Evolutionary conservation across 2,329 filamentous ascomycete genomes (phyloP).

Genomic region (Aspergillus candidus): DNA sequence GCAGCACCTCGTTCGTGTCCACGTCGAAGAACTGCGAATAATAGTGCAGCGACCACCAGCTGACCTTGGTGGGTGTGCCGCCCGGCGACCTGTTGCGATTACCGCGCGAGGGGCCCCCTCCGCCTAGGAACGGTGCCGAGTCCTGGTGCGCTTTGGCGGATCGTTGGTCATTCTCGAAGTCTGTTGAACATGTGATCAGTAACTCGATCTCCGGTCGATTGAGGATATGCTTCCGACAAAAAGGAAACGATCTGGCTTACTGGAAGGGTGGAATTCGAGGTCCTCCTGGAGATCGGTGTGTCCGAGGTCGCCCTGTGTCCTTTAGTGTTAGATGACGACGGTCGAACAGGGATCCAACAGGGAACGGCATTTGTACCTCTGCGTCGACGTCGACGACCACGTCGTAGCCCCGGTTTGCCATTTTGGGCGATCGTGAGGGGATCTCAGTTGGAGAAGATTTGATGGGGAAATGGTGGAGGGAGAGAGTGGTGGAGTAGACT

Average conservation of each 20-base stretch:
- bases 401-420: slow-evolving; percentile 88
- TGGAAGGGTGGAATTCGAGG: slow-evolving; percentile 95
- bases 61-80: slow-evolving; percentile 63
- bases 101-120: slow-evolving; percentile 33
- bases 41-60: slow-evolving; percentile 86
- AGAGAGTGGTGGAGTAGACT: slow-evolving; percentile 8
- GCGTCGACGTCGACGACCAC: slow-evolving; percentile 96
- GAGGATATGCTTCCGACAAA: neutral
- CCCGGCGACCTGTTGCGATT: slow-evolving; percentile 36
- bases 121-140: slow-evolving; percentile 45
- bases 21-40: slow-evolving; percentile 99
- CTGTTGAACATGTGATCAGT: slow-evolving; percentile 24
- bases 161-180: slow-evolving; percentile 61
- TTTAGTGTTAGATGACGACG: slow-evolving; percentile 9
- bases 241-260: slow-evolving; percentile 36
- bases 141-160: slow-evolving; percentile 45
- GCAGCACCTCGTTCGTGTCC: slow-evolving; percentile 81
- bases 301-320: slow-evolving; percentile 78
- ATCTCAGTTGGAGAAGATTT: slow-evolving; percentile 8
- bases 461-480: slow-evolving; percentile 11
- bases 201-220: neutral
- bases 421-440: slow-evolving; percentile 34
- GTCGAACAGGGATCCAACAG: neutral
- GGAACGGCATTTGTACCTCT: slow-evolving; percentile 56
- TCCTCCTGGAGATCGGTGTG: slow-evolving; percentile 98